phyloP scores from a whole-genome alignment of 129 eudicot species.

The Artemisia tridentata region DNA sequence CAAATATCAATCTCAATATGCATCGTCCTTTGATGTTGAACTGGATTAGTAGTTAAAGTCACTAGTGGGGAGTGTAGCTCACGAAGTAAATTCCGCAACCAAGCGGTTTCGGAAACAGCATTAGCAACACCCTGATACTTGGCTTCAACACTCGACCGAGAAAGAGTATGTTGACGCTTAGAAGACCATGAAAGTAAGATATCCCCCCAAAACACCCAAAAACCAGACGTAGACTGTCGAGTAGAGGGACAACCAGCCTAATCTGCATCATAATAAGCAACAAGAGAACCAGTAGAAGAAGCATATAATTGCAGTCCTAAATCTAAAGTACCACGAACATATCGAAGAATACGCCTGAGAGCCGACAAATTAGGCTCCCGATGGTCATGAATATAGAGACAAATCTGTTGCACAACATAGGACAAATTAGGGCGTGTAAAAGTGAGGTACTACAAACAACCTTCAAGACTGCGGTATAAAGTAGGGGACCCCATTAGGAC shows the following conservation, averaged over 20 bases:
- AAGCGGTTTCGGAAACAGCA: too few species aligned
- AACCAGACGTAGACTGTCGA: not conserved
- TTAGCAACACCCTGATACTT: too few species aligned
- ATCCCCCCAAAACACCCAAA: not conserved
- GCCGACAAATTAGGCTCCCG: not conserved
- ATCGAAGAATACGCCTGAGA: not conserved
- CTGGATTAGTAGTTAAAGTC: too few species aligned
- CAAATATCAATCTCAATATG: too few species aligned
- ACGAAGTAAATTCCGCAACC: too few species aligned
- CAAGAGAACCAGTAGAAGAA: not conserved
- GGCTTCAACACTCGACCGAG: too few species aligned
- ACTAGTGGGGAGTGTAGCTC: too few species aligned
- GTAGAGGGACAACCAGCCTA: not conserved
- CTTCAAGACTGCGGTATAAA: not conserved
- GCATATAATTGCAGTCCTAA: not conserved
- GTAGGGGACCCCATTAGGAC: constrained; percentile 1
- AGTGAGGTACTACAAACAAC: not conserved
- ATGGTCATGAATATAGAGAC: not conserved
- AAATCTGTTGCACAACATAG: not conserved
- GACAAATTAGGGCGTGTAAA: not conserved
- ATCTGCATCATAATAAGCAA: not conserved
- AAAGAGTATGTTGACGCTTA: not conserved
- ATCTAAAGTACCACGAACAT: not conserved
- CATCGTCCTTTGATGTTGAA: too few species aligned
- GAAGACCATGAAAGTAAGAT: not conserved